Evolutionary conservation across 2,329 filamentous ascomycete genomes (phyloP).

Genomic region (Monilinia fructicola): DNA sequence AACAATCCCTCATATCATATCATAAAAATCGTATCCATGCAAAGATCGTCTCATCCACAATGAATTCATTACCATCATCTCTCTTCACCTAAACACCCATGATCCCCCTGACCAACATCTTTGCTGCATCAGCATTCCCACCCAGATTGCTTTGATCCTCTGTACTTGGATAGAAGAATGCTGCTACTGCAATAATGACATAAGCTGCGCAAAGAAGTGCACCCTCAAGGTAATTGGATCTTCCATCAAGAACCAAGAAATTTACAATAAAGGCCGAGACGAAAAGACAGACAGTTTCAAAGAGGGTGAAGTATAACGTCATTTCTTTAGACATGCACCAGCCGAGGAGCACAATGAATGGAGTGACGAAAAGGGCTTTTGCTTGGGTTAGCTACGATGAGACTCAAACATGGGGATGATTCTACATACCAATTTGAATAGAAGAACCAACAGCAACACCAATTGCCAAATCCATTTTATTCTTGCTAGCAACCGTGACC

Average conservation of each 20-base stretch:
- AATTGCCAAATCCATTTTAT: constrained; percentile 75
- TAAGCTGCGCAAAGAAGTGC: constrained; percentile 66
- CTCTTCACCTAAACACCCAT: constrained; percentile 14
- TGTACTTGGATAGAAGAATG: constrained; percentile 63
- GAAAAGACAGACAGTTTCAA: constrained; percentile 86
- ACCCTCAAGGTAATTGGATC: constrained; percentile 85
- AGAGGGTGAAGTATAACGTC: constrained; percentile 82
- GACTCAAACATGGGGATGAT: background rate
- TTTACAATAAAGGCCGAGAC: constrained; percentile 83
- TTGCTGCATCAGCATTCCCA: constrained; percentile 36
- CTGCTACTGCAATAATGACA: constrained; percentile 65
- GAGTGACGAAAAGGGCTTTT: constrained; percentile 63
- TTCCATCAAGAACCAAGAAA: constrained; percentile 80
- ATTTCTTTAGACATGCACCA: constrained; percentile 69
- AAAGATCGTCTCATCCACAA: background rate
- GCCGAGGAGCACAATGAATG: constrained; percentile 68
- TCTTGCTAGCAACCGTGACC: constrained; percentile 68
- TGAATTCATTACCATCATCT: background rate
- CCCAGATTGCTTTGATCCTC: constrained; percentile 47
- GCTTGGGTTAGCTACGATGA: constrained; percentile 8
- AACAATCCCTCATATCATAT: background rate
- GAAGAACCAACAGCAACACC: constrained; percentile 69
- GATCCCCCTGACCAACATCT: constrained; percentile 32
- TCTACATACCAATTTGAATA: constrained; percentile 62
- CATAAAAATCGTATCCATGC: background rate